Percentiles rank a stretch among this genome's conserved stretches.
Evolutionary conservation across 2,329 filamentous ascomycete species (phyloP).

Genomic region (Beauveria sp.): DNA sequence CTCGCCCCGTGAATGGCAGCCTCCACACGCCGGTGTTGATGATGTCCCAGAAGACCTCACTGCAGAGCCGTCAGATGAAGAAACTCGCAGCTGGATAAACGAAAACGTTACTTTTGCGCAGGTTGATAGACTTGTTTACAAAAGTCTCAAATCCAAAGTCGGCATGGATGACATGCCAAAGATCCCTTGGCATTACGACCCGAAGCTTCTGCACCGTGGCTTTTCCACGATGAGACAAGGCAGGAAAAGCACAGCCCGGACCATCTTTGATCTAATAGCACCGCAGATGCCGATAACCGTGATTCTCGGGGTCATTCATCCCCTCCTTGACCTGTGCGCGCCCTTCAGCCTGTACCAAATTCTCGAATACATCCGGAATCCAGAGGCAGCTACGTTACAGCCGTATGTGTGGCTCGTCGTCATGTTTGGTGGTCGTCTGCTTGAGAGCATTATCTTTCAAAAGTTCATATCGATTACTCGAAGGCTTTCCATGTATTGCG

Average conservation of each 20-base stretch:
- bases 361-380: slow-evolving; percentile 41
- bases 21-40: slow-evolving; percentile 31
- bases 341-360: slow-evolving; percentile 47
- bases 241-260: slow-evolving; percentile 31
- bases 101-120: slow-evolving; percentile 39
- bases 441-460: slow-evolving; percentile 43
- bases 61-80: slow-evolving; percentile 38
- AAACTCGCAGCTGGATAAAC: slow-evolving; percentile 45
- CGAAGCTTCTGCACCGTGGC: neutral
- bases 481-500: slow-evolving; percentile 45
- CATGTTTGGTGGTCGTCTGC: slow-evolving; percentile 41
- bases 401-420: slow-evolving; percentile 47
- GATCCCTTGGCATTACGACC: slow-evolving; percentile 39
- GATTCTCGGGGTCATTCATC: slow-evolving; percentile 28
- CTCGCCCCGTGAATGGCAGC: slow-evolving; percentile 45
- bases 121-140: slow-evolving; percentile 23
- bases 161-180: slow-evolving; percentile 39
- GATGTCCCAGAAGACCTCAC: slow-evolving; percentile 28
- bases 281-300: slow-evolving; percentile 38
- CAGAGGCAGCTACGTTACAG: slow-evolving; percentile 33
- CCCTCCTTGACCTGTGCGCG: slow-evolving; percentile 39
- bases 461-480: slow-evolving; percentile 51
- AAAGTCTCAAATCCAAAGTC: slow-evolving; percentile 35
- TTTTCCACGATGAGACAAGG: neutral
- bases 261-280: slow-evolving; percentile 34